Conservation (phyloP, 352 stramenopile species). For the Plasmopara muralis region DNA sequence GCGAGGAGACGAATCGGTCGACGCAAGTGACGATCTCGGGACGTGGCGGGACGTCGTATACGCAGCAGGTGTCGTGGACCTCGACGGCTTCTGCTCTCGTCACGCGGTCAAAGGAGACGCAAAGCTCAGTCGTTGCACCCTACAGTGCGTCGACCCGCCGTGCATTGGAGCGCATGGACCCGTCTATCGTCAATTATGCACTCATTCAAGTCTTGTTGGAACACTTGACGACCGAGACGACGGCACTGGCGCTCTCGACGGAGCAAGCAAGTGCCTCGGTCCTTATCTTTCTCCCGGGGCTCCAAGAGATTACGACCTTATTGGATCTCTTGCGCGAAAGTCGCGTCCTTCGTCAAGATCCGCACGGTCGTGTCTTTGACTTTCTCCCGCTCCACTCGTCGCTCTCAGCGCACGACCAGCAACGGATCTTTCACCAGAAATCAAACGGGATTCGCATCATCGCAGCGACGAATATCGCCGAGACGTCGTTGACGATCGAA, state of each 20-base stretch:
- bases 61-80: slow-evolving; percentile 55
- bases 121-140: slow-evolving; percentile 28
- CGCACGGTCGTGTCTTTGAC: slow-evolving; percentile 35
- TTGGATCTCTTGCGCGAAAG: slow-evolving; percentile 61
- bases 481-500: slow-evolving; percentile 95
- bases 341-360: slow-evolving; percentile 39
- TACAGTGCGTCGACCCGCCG: slow-evolving; percentile 87
- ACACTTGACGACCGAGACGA: slow-evolving; percentile 58
- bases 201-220: slow-evolving; percentile 87
- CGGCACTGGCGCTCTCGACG: slow-evolving; percentile 25
- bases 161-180: slow-evolving; percentile 78
- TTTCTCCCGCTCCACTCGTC: slow-evolving; percentile 92
- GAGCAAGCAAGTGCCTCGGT: slow-evolving; percentile 68
- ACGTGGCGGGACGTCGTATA: slow-evolving; percentile 53
- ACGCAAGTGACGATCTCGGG: slow-evolving; percentile 59
- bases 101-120: background rate
- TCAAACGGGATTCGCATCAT: slow-evolving; percentile 87
- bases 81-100: slow-evolving; percentile 5
- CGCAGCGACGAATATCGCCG: slow-evolving; percentile 95
- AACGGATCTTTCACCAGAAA: slow-evolving; percentile 84
- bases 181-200: slow-evolving; percentile 93
- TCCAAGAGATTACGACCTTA: slow-evolving; percentile 90
- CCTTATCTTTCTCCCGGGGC: slow-evolving; percentile 93
- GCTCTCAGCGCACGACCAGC: slow-evolving; percentile 91
- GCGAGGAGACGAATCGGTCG: slow-evolving; percentile 22